phyloP scores from a whole-genome alignment of 179 eudicot species.

The Spergularia azorica region DNA sequence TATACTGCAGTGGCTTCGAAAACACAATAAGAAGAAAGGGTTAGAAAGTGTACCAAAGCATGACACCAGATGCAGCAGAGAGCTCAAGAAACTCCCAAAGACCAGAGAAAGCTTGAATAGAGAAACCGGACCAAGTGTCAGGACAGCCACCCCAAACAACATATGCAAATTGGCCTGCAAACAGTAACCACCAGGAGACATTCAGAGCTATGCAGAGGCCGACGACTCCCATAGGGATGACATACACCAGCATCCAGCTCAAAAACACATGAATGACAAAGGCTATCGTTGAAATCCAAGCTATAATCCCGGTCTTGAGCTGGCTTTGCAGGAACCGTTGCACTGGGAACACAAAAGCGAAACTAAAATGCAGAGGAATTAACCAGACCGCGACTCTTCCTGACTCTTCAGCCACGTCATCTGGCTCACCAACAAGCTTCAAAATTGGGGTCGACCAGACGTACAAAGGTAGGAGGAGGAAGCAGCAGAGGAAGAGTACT shows the following conservation, averaged over 20 bases:
- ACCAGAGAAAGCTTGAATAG: conserved; percentile 36
- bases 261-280: conserved; percentile 22
- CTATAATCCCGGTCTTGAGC: conserved; percentile 33
- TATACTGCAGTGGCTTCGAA: too few species aligned
- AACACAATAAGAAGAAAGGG: neutral
- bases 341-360: conserved; percentile 38
- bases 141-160: conserved; percentile 41
- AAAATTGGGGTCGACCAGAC: conserved; percentile 35
- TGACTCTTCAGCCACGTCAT: conserved; percentile 34
- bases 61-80: conserved; percentile 45
- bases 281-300: conserved; percentile 33
- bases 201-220: conserved; percentile 36
- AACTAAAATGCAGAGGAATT: conserved; percentile 47
- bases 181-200: conserved; percentile 35
- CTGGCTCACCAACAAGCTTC: conserved; percentile 34
- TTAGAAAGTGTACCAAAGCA: conserved; percentile 36
- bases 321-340: conserved; percentile 47
- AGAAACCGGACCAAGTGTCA: conserved; percentile 44
- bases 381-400: conserved; percentile 34
- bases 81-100: conserved; percentile 48
- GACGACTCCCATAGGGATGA: conserved; percentile 28
- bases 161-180: conserved; percentile 28
- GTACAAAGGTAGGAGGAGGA: conserved; percentile 42
- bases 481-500: conserved; percentile 47
- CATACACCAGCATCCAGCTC: conserved; percentile 34